Evolutionary conservation across 768 basidiomycete species (phyloP).

Genomic region (Clavaria fumosa): DNA sequence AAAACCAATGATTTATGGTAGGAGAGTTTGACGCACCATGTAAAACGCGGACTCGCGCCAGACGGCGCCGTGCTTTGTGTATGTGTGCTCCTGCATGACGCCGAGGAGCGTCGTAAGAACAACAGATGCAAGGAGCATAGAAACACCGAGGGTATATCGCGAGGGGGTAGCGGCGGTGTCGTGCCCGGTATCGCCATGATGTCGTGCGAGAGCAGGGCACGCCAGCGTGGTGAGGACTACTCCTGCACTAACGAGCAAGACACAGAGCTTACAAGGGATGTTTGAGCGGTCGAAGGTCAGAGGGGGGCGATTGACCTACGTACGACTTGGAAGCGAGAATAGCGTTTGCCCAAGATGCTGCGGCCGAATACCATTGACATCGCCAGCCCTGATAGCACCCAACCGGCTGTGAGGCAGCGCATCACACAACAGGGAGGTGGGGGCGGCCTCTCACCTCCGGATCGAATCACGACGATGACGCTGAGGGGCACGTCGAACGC

Average conservation of each 20-base stretch:
- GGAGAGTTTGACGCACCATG: slow-evolving; percentile 45
- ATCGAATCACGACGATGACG: slow-evolving; percentile 73
- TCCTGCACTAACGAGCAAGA: slow-evolving; percentile 50
- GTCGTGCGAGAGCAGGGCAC: slow-evolving; percentile 25
- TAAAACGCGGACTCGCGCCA: slow-evolving; percentile 84
- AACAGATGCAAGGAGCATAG: slow-evolving; percentile 50
- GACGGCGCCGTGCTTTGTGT: slow-evolving; percentile 52
- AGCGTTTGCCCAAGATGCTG: slow-evolving; percentile 40
- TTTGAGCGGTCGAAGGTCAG: no score
- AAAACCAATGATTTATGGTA: no score
- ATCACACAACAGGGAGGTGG: background rate
- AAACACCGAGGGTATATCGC: slow-evolving; percentile 49
- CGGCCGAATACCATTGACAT: slow-evolving; percentile 66
- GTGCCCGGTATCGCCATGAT: no score
- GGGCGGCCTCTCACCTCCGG: slow-evolving; percentile 41
- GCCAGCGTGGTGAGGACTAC: slow-evolving; percentile 63
- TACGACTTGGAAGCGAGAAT: slow-evolving; percentile 48
- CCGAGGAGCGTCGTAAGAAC: slow-evolving; percentile 57
- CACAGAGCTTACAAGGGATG: no score
- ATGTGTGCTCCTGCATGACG: slow-evolving; percentile 63
- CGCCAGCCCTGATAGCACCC: slow-evolving; percentile 36
- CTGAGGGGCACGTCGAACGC: slow-evolving; percentile 63
- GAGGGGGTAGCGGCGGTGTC: no score
- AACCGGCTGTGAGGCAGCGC: slow-evolving; percentile 3
- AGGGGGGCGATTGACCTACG: slow-evolving; percentile 11